Conservation (phyloP, 2,329 filamentous ascomycete species). For the Stemphylium beticola region DNA sequence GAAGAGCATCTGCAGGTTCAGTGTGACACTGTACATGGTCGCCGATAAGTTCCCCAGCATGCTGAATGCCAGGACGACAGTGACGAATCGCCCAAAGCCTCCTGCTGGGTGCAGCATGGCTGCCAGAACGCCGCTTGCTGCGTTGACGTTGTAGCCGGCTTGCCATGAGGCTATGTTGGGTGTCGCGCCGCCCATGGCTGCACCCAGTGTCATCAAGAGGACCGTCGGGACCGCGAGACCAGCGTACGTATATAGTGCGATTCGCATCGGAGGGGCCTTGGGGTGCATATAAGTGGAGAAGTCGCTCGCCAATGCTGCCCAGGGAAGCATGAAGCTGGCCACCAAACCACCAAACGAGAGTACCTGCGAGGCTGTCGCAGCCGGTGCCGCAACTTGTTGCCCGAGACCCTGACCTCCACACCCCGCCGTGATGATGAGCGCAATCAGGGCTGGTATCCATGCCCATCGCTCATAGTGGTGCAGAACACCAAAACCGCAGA, state of each 20-base stretch:
- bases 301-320: constrained; percentile 64
- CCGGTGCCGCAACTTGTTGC: constrained; percentile 55
- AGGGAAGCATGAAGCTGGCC: constrained; percentile 69
- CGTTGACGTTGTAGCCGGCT: constrained; percentile 60
- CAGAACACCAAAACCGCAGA: constrained; percentile 63
- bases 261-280: constrained; percentile 55
- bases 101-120: constrained; percentile 65
- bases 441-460: constrained; percentile 62
- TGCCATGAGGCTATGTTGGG: constrained; percentile 61
- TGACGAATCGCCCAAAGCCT: constrained; percentile 67
- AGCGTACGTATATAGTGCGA: constrained; percentile 64
- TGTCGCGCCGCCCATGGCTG: constrained; percentile 68
- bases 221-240: constrained; percentile 63
- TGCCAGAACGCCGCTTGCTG: constrained; percentile 64
- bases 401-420: constrained; percentile 59
- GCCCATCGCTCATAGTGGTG: constrained; percentile 66
- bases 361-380: constrained; percentile 55
- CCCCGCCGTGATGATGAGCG: constrained; percentile 62
- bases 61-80: constrained; percentile 60
- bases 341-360: constrained; percentile 67
- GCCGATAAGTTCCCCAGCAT: constrained; percentile 66
- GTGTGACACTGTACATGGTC: constrained; percentile 67
- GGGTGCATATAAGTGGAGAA: constrained; percentile 67
- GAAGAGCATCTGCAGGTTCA: constrained; percentile 69
- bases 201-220: constrained; percentile 67